Conservation (phyloP, 1,284 basidiomycete genomes). For the Cystobasidium slooffiae region DNA sequence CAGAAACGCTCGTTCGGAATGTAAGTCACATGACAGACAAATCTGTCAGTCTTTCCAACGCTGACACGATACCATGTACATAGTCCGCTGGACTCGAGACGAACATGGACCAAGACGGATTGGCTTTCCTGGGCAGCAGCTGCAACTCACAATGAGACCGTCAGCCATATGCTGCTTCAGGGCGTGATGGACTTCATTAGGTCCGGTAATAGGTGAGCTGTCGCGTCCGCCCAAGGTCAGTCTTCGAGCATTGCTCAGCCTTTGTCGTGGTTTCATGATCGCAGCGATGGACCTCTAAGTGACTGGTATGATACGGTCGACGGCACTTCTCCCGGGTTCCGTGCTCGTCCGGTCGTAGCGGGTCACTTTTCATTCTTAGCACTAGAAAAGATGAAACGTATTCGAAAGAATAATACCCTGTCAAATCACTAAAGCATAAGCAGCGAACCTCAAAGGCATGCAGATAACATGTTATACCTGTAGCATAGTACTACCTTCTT, state of each 20-base stretch:
- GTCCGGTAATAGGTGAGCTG: conserved; percentile 3
- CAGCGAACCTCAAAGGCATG: too few relatives aligned
- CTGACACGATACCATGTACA: neutral
- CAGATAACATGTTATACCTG: too few relatives aligned
- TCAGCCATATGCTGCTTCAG: conserved; percentile 3
- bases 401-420: neutral
- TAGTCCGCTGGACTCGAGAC: conserved; percentile 14
- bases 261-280: neutral
- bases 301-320: conserved; percentile 27
- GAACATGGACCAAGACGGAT: conserved; percentile 25
- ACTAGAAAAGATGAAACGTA: neutral
- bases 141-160: conserved; percentile 8
- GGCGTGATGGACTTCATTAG: neutral
- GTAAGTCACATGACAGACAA: neutral
- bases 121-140: conserved; percentile 14
- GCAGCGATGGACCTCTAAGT: conserved; percentile 16
- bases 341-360: conserved; percentile 14
- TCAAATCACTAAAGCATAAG: too few relatives aligned
- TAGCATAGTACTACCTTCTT: too few relatives aligned
- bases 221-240: neutral
- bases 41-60: too few relatives aligned
- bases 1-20: conserved; percentile 4
- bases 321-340: conserved; percentile 10
- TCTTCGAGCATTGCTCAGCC: neutral
- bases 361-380: conserved; percentile 17